Conservation (phyloP, 768 basidiomycete species). For the Pleurotus tuber-regium region DNA sequence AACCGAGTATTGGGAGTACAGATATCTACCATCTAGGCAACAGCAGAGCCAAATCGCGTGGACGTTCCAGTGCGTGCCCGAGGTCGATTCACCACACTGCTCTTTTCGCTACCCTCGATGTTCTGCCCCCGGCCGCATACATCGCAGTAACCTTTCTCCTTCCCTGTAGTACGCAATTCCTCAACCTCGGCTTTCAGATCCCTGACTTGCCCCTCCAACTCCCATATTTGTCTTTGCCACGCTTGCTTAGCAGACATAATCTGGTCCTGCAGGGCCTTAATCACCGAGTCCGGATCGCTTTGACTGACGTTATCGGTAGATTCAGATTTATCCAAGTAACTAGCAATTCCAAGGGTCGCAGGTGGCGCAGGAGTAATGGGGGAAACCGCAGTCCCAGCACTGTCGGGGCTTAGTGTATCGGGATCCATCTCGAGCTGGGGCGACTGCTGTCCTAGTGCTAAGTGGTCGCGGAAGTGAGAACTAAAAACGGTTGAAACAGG, state of each 20-base stretch:
- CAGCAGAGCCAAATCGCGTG: conserved; percentile 58
- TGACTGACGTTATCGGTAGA: conserved; percentile 19
- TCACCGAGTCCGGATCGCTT: conserved; percentile 42
- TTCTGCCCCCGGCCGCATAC: conserved; percentile 54
- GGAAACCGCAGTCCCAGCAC: conserved; percentile 38
- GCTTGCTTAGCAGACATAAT: conserved; percentile 52
- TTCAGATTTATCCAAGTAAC: conserved; percentile 10
- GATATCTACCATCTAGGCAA: conserved; percentile 20
- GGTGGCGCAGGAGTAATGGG: conserved; percentile 41
- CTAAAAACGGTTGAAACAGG: conserved; percentile 79
- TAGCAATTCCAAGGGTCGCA: conserved; percentile 19
- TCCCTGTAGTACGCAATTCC: conserved; percentile 37
- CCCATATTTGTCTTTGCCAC: conserved; percentile 75
- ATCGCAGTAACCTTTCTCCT: conserved; percentile 47
- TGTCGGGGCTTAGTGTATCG: conserved; percentile 51
- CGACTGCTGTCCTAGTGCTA: conserved; percentile 32
- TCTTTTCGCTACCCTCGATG: conserved; percentile 10
- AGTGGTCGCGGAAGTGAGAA: conserved; percentile 57
- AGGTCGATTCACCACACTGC: conserved; percentile 57
- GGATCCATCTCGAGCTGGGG: conserved; percentile 39
- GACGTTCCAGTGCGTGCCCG: conserved; percentile 65
- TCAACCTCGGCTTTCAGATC: conserved; percentile 71
- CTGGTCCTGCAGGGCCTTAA: conserved; percentile 61
- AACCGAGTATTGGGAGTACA: too few relatives aligned
- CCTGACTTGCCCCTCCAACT: conserved; percentile 70